phyloP scores from a whole-genome alignment of 2,329 filamentous ascomycete genomes.

The Colletotrichum tamarilloi region DNA sequence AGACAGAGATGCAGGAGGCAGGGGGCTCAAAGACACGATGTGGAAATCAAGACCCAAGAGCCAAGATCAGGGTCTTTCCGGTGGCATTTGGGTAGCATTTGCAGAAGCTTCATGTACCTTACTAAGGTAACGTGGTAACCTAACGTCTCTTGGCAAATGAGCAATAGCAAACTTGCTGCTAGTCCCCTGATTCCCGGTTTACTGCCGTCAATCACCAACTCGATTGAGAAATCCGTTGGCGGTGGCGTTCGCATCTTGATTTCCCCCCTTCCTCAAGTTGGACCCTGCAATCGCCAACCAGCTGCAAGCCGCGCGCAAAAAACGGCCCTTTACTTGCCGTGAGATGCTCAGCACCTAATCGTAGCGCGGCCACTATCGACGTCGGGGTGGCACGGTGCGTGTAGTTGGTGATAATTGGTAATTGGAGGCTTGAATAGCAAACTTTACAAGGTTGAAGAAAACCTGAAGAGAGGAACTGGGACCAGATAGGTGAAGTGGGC shows the following conservation, averaged over 20 bases:
- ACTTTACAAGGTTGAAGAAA: neutral
- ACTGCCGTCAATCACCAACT: constrained; percentile 2
- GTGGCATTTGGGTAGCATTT: neutral
- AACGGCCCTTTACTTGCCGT: constrained; percentile 5
- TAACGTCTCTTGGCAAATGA: neutral
- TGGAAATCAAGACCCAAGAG: neutral
- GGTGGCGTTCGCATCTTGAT: constrained; percentile 13
- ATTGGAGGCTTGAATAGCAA: neutral
- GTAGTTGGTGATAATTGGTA: neutral
- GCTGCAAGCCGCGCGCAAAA: constrained; percentile 9
- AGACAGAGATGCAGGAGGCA: neutral
- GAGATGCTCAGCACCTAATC: neutral
- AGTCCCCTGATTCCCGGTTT: neutral
- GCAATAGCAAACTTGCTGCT: neutral
- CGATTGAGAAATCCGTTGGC: neutral
- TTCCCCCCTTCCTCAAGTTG: neutral
- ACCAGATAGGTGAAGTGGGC: neutral
- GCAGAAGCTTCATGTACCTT: neutral
- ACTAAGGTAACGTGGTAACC: neutral
- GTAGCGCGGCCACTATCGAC: constrained; percentile 10
- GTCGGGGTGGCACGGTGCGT: neutral
- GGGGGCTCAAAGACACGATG: neutral
- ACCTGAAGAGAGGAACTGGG: neutral
- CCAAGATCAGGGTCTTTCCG: neutral
- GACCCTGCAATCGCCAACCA: constrained; percentile 25